Evolutionary conservation across 2,329 filamentous ascomycete species (phyloP), one percentile per base, ranked within the genome.

Genomic region (Cladosporium velox): DNA sequence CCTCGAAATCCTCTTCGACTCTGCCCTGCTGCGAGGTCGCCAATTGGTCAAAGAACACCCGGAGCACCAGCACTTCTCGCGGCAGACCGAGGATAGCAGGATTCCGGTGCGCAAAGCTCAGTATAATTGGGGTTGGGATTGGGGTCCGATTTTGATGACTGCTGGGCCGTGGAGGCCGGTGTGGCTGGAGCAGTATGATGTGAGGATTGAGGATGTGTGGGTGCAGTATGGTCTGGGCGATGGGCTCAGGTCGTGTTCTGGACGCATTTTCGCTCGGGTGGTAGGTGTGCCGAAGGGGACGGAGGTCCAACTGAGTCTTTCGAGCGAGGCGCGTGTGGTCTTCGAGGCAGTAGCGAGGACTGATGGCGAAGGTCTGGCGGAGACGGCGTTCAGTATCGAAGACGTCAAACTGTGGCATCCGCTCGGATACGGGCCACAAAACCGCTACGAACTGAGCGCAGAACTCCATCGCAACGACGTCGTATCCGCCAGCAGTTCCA

Each of bases 181-280:
- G 38, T 84, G 85, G 62, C 83, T 94, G 5, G 91, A 94, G 72
- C 82, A 90, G 1, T 93, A 90, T 74, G 81, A 87, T 21, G 85
- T 88, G 4, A 84, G 88, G 1, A 80, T 94, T 11, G 78, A 83
- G 0, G 90, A 93, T 69, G 78, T 94, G 3, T 85, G 86, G 69
- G 83, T 88, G 59, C 85, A 88, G 49, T 86, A 87, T 24, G 79
- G n/a, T 4, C 3, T 32, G 14, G 28, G 26, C n/a, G 3, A 10
- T 54, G 51, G 30, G 26, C 30, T 32, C 4, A 4, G 11, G 28
- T n/a, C 26, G 5, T 54, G 51, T 54, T 54, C 51, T 28, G 51
- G 51, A 11, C 28, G 51, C 21, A 30, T 54, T 21, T 30, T 54
- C 30, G 51, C 51, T 11, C 14, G 15, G 7, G 30, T 32, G 15